Conservation (phyloP, 2,329 filamentous ascomycete species). For the Emmonsia crescens region DNA sequence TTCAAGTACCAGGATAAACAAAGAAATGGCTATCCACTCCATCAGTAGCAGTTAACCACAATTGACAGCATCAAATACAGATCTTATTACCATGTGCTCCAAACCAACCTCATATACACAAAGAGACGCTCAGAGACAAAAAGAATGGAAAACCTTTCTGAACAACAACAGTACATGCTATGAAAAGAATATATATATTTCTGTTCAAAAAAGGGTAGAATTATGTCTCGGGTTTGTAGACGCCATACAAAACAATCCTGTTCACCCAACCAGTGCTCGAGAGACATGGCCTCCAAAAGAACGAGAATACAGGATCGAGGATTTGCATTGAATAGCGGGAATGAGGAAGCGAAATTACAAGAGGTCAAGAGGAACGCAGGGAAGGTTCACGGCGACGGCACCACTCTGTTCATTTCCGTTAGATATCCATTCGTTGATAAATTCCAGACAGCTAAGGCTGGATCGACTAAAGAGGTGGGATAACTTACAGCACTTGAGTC, state of each 20-base stretch:
- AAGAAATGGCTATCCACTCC: not conserved
- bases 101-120: slow-evolving; percentile 7
- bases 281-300: not conserved
- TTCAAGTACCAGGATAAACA: not conserved
- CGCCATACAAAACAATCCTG: not conserved
- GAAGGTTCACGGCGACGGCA: slow-evolving; percentile 27
- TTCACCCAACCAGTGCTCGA: not conserved
- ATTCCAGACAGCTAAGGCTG: not conserved
- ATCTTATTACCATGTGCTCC: slow-evolving; percentile 2
- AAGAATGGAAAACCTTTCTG: not conserved
- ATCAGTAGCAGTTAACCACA: not conserved
- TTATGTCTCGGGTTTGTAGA: not conserved
- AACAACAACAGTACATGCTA: not conserved
- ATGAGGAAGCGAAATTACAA: slow-evolving; percentile 15
- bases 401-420: slow-evolving; percentile 17
- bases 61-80: not conserved
- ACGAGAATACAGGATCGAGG: not conserved
- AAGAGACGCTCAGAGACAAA: slow-evolving; percentile 4
- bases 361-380: slow-evolving; percentile 30
- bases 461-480: not conserved
- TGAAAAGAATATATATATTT: slow-evolving; percentile 1
- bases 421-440: not conserved
- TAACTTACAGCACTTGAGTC: slow-evolving; percentile 10
- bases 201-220: not conserved
- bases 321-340: not conserved